phyloP scores from a whole-genome alignment of 2,329 filamentous ascomycete species.

The Clathrospora elynae region DNA sequence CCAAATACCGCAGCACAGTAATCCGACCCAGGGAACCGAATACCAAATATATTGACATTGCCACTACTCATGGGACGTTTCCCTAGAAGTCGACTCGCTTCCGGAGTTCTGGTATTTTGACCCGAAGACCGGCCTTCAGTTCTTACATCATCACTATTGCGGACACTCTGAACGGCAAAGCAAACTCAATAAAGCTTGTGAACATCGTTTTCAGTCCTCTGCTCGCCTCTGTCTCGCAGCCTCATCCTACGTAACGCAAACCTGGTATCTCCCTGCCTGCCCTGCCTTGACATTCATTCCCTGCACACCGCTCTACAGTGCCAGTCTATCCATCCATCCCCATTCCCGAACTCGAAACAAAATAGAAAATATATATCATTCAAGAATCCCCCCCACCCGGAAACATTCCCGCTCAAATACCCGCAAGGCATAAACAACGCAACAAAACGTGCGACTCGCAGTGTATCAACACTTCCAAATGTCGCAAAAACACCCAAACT shows the following conservation, averaged over 20 bases:
- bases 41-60: too few species aligned
- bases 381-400: slow-evolving; percentile 10
- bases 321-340: background rate
- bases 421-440: slow-evolving; percentile 9
- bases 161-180: too few species aligned
- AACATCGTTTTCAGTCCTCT: too few species aligned
- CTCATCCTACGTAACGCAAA: background rate
- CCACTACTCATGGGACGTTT: too few species aligned
- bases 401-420: slow-evolving; percentile 4
- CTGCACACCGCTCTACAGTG: slow-evolving; percentile 3
- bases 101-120: too few species aligned
- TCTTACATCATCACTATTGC: too few species aligned
- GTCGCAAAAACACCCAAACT: slow-evolving; percentile 1
- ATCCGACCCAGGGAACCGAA: too few species aligned
- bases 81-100: too few species aligned
- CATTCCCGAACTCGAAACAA: background rate
- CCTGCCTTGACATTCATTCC: background rate
- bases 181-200: too few species aligned
- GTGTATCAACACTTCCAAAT: slow-evolving; percentile 13
- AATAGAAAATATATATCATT: background rate
- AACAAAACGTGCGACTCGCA: slow-evolving; percentile 2
- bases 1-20: too few species aligned
- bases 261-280: background rate
- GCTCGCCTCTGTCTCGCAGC: too few species aligned
- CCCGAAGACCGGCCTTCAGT: too few species aligned